A percentile compares a stretch with the other conserved stretches of the same genome.
phyloP scores from a whole-genome alignment of 768 basidiomycete species.

The Podaxis sp. region DNA sequence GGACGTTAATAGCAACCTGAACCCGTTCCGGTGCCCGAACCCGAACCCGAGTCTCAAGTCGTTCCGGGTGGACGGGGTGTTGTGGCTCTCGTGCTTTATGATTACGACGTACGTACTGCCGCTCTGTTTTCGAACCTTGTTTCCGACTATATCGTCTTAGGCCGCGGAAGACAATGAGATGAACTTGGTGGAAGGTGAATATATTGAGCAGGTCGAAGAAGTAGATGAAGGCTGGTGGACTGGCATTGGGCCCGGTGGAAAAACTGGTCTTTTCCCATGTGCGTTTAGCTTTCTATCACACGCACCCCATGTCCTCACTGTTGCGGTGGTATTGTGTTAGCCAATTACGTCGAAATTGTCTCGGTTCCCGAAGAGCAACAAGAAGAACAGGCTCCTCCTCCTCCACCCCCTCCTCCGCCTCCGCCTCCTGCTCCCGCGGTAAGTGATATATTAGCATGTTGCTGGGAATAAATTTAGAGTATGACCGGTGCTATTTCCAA shows the following conservation, averaged over 20 bases:
- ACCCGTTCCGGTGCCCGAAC: slow-evolving; percentile 35
- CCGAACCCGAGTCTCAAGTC: slow-evolving; percentile 25
- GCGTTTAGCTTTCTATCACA: slow-evolving; percentile 17
- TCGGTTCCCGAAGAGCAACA: slow-evolving; percentile 38
- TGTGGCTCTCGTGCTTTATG: slow-evolving; percentile 75
- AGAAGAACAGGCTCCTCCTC: slow-evolving; percentile 36
- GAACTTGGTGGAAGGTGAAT: slow-evolving; percentile 71
- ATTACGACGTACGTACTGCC: slow-evolving; percentile 58
- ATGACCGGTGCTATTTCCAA: neutral
- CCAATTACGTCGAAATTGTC: slow-evolving; percentile 84
- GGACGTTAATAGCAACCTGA: slow-evolving; percentile 30
- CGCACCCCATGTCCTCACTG: neutral
- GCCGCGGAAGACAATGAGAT: slow-evolving; percentile 89
- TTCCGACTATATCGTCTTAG: slow-evolving; percentile 23
- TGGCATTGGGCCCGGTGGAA: slow-evolving; percentile 66
- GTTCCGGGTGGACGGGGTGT: slow-evolving; percentile 37
- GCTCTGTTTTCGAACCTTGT: neutral
- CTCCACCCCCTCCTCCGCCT: slow-evolving; percentile 56
- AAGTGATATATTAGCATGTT: neutral
- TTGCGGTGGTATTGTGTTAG: slow-evolving; percentile 26
- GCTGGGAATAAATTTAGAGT: neutral
- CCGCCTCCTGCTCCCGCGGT: slow-evolving; percentile 41
- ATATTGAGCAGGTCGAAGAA: slow-evolving; percentile 79
- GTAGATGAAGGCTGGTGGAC: slow-evolving; percentile 92
- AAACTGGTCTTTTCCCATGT: slow-evolving; percentile 86